A percentile compares a stretch with the other conserved stretches of the same genome.
Conservation (phyloP, 2,329 filamentous ascomycete genomes). For the Trichoderma sp. region DNA sequence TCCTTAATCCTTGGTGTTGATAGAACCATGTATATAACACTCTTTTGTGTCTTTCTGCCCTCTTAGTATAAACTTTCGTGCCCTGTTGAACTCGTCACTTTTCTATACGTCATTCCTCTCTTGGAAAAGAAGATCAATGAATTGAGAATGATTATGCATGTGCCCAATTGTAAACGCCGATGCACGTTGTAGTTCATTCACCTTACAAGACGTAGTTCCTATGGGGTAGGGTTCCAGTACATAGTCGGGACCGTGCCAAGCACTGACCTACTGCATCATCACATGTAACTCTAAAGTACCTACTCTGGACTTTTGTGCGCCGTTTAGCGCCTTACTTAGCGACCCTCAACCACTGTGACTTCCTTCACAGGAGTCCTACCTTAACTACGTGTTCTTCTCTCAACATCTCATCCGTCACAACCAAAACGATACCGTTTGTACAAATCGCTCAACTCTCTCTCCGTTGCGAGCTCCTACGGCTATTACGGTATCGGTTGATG, state of each 20-base stretch:
- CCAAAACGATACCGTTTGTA: not conserved
- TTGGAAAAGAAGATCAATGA: not conserved
- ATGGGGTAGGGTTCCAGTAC: not conserved
- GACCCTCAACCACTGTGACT: not conserved
- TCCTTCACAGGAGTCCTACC: not conserved
- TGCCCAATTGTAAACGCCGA: not conserved
- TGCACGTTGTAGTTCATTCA: not conserved
- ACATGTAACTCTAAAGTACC: not conserved
- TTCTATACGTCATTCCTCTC: not conserved
- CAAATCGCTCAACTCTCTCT: not conserved
- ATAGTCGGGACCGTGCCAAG: not conserved
- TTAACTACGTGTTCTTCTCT: not conserved
- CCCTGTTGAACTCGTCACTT: not conserved
- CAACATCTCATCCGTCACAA: not conserved
- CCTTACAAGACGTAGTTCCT: not conserved
- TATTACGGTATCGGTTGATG: not conserved
- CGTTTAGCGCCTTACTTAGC: not conserved
- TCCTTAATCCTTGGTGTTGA: not conserved
- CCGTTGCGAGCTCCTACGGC: not conserved
- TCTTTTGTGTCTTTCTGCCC: not conserved
- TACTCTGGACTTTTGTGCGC: not conserved
- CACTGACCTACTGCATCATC: not conserved
- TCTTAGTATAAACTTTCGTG: not conserved
- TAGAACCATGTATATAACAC: not conserved
- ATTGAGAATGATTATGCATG: not conserved